These are phyloP conservation scores for Trametes punicea DNA, from an alignment of 768 basidiomycete species.

Conservation along the genomic window DNA sequence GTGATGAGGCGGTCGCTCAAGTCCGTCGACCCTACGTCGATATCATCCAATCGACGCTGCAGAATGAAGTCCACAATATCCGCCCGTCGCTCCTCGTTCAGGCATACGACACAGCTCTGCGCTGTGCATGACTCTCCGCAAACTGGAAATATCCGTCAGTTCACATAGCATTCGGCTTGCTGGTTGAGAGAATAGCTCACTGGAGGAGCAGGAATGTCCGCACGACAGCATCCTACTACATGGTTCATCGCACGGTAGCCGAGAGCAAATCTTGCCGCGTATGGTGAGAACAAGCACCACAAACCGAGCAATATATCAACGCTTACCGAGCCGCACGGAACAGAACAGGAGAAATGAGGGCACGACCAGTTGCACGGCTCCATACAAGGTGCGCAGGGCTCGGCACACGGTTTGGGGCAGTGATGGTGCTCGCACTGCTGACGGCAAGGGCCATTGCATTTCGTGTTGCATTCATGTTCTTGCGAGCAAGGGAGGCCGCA, in stretches of 20 bases:
- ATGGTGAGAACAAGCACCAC: not conserved
- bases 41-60: conserved; percentile 28
- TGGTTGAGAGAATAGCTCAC: conserved; percentile 21
- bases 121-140: conserved; percentile 36
- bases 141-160: conserved; percentile 23
- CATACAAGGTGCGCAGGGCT: conserved; percentile 34
- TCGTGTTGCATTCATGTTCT: conserved; percentile 28
- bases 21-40: conserved; percentile 28
- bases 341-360: conserved; percentile 31
- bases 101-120: conserved; percentile 34
- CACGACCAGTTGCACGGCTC: conserved; percentile 36
- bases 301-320: not conserved
- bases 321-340: conserved; percentile 38
- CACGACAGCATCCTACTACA: conserved; percentile 33
- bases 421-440: conserved; percentile 30
- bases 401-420: conserved; percentile 31
- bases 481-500: conserved; percentile 31
- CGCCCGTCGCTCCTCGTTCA: conserved; percentile 20
- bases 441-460: conserved; percentile 26
- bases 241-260: conserved; percentile 35
- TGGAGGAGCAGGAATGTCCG: conserved; percentile 38
- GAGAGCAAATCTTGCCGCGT: conserved; percentile 32
- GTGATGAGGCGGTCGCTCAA: conserved; percentile 29
- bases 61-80: conserved; percentile 38
- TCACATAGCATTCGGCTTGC: not conserved